Evolutionary conservation across 495 filamentous ascomycete genomes (phyloP).

Genomic region (Polyplosphaeria fusca): DNA sequence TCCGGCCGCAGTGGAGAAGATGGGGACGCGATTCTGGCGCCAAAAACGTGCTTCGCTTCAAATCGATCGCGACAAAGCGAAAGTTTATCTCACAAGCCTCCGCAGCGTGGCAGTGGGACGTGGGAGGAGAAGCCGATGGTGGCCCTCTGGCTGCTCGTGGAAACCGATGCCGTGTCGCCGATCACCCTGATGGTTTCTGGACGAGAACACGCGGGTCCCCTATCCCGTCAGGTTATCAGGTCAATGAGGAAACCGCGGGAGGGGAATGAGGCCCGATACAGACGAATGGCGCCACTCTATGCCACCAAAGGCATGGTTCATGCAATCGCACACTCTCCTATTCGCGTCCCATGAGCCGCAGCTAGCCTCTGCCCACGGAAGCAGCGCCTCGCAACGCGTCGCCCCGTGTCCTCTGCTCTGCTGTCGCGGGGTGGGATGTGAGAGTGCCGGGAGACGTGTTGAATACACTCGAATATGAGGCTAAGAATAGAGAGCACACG

Average conservation of each 20-base stretch:
- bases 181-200: too few relatives aligned
- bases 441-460: background rate
- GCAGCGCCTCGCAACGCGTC: background rate
- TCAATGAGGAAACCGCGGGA: background rate
- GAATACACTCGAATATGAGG: background rate
- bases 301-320: constrained; percentile 1
- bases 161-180: too few relatives aligned
- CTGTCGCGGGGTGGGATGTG: background rate
- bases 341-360: background rate
- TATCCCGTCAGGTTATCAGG: background rate
- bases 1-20: too few relatives aligned
- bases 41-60: too few relatives aligned
- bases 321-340: background rate
- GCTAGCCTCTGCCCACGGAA: background rate
- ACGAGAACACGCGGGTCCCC: too few relatives aligned
- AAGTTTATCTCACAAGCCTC: too few relatives aligned
- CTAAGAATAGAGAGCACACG: constrained; percentile 13
- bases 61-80: too few relatives aligned
- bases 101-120: too few relatives aligned
- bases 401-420: background rate
- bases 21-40: too few relatives aligned
- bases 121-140: too few relatives aligned
- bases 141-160: too few relatives aligned
- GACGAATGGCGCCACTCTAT: constrained; percentile 1
- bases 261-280: background rate